A percentile compares a stretch with the other conserved stretches of the same genome.
Conservation (phyloP, 1,284 basidiomycete genomes). For the Puccinia hordei region DNA sequence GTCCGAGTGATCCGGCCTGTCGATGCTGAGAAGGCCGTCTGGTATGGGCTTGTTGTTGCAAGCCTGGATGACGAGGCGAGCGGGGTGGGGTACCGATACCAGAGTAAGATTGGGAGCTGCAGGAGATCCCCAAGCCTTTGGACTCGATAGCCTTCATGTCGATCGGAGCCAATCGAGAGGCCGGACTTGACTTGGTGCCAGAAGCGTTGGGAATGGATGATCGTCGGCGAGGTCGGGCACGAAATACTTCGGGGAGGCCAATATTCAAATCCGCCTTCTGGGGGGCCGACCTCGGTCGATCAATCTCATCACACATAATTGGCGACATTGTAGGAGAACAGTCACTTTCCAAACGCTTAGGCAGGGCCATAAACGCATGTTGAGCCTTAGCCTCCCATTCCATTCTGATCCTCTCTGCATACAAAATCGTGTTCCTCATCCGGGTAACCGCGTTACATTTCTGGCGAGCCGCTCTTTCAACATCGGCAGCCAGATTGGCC, state of each 20-base stretch:
- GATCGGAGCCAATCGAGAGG: conserved; percentile 17
- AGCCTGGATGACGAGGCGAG: conserved; percentile 22
- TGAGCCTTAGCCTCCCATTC: conserved; percentile 93
- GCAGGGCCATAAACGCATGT: conserved; percentile 65
- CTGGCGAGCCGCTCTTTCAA: conserved; percentile 81
- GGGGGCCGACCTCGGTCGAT: conserved; percentile 21
- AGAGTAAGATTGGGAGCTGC: conserved; percentile 2
- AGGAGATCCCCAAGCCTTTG: conserved; percentile 25
- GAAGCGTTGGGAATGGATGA: conserved; percentile 6
- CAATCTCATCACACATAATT: conserved; percentile 19
- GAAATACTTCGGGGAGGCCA: neutral
- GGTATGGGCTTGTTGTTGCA: conserved; percentile 23
- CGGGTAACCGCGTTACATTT: conserved; percentile 94
- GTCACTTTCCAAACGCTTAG: conserved; percentile 65
- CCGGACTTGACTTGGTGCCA: neutral
- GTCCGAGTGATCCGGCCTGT: conserved; percentile 60
- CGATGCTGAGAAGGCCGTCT: conserved; percentile 26
- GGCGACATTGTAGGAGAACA: conserved; percentile 59
- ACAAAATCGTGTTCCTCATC: conserved; percentile 95
- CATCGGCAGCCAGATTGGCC: conserved; percentile 77
- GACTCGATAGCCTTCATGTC: conserved; percentile 15
- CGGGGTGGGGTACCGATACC: conserved; percentile 44
- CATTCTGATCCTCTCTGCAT: conserved; percentile 92
- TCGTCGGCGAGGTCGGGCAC: neutral
- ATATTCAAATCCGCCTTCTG: conserved; percentile 13